Evolutionary conservation across 139 green algal species (phyloP).

Genomic region (Volvox africanus): DNA sequence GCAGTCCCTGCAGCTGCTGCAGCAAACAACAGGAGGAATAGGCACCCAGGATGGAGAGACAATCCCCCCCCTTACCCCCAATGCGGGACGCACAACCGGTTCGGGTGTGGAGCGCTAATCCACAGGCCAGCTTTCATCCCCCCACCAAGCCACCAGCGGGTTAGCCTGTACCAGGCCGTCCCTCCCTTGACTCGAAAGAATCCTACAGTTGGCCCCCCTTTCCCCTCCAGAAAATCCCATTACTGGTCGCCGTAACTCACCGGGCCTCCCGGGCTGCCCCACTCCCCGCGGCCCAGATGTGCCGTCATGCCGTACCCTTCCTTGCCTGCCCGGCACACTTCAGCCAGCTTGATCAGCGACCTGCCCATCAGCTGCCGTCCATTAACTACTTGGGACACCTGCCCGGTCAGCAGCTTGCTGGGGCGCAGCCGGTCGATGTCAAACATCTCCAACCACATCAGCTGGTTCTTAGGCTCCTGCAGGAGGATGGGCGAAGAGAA

Average conservation of each 20-base stretch:
- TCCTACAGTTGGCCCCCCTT: no score
- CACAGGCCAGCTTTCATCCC: no score
- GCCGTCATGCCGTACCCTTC: not conserved
- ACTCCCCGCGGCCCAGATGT: conserved; percentile 20
- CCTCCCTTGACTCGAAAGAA: no score
- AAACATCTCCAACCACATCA: conserved; percentile 56
- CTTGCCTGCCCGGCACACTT: not conserved
- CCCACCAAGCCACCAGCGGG: no score
- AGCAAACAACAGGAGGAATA: no score
- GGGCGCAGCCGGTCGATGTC: conserved; percentile 59
- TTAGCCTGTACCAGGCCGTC: no score
- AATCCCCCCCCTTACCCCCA: no score
- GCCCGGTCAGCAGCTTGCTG: conserved; percentile 28
- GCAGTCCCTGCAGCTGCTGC: no score
- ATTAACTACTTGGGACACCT: conserved; percentile 37
- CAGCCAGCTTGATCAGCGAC: conserved; percentile 17
- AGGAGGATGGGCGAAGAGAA: not conserved
- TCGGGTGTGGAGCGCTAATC: no score
- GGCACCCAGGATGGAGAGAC: no score
- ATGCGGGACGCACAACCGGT: no score
- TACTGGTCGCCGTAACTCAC: not conserved
- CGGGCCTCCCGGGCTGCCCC: conserved; percentile 36
- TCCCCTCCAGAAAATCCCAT: no score
- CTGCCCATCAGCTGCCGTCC: conserved; percentile 1
- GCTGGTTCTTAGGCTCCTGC: conserved; percentile 53